Percentiles rank a stretch among this genome's conserved stretches.
Conservation (phyloP, 2,329 filamentous ascomycete genomes). For the Pseudogymnoascus sp. region DNA sequence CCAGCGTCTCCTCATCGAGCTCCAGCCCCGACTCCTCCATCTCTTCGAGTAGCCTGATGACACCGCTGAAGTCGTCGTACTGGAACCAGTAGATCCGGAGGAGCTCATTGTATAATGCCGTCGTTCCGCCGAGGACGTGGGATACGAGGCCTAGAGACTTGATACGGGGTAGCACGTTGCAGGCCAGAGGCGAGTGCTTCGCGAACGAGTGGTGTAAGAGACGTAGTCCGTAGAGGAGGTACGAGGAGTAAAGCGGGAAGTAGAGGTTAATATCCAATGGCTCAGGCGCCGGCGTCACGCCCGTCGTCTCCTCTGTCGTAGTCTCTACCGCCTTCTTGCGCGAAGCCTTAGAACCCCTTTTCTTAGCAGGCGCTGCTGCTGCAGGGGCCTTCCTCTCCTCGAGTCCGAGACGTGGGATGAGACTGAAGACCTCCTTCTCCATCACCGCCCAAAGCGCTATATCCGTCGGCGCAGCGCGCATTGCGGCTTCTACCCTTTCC, state of each 20-base stretch:
- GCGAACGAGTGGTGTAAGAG: conserved; percentile 51
- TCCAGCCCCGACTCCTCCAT: conserved; percentile 28
- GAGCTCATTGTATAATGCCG: conserved; percentile 62
- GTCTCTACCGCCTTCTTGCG: background rate
- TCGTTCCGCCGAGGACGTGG: conserved; percentile 65
- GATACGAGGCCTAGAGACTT: conserved; percentile 62
- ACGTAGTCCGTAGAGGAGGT: conserved; percentile 50
- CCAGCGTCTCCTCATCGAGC: conserved; percentile 26
- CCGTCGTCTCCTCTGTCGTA: conserved; percentile 12
- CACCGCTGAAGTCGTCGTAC: conserved; percentile 42
- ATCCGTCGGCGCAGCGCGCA: conserved; percentile 53
- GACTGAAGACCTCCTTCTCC: conserved; percentile 58
- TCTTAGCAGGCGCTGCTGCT: conserved; percentile 7
- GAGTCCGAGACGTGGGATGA: conserved; percentile 51
- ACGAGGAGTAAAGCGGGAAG: conserved; percentile 57
- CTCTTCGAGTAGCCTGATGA: conserved; percentile 23
- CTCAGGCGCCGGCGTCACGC: conserved; percentile 2
- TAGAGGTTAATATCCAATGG: conserved; percentile 38
- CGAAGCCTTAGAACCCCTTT: conserved; percentile 10
- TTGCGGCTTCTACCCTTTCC: conserved; percentile 43
- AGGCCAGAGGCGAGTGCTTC: conserved; percentile 49
- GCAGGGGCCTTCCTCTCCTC: conserved; percentile 22
- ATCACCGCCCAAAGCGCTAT: conserved; percentile 60
- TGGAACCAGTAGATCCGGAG: conserved; percentile 55
- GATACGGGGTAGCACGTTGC: conserved; percentile 58